Conservation (phyloP, 345 rosid genomes). For the Salix koriyanagi region DNA sequence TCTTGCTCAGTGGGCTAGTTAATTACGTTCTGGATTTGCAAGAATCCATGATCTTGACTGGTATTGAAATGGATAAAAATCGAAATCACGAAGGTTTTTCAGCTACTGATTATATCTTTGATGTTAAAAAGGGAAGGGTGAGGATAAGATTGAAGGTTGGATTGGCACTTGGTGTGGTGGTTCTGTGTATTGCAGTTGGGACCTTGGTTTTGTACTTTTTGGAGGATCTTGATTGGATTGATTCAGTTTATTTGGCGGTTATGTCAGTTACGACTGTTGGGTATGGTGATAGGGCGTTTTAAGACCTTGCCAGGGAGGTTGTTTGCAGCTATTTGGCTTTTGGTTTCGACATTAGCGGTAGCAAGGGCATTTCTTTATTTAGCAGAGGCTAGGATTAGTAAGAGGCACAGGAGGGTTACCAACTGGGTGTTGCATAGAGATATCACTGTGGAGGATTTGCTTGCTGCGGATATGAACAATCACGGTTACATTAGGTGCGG, state of each 20-base stretch:
- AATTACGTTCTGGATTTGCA: conserved; percentile 45
- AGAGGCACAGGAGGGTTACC: conserved; percentile 39
- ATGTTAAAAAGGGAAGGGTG: conserved; percentile 45
- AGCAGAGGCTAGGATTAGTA: conserved; percentile 45
- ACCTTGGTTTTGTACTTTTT: conserved; percentile 26
- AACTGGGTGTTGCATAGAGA: conserved; percentile 44
- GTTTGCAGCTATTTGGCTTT: conserved; percentile 50
- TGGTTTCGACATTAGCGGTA: conserved; percentile 45
- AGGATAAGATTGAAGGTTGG: conserved; percentile 45
- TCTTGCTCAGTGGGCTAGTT: conserved; percentile 42
- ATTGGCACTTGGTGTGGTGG: conserved; percentile 45
- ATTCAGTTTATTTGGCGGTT: conserved; percentile 51
- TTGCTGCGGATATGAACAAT: conserved; percentile 39
- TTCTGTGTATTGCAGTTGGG: conserved; percentile 38
- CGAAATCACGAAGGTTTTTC: conserved; percentile 2
- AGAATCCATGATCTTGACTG: conserved; percentile 38
- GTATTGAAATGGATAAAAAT: conserved; percentile 17
- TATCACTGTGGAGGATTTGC: conserved; percentile 39
- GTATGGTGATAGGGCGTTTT: conserved; percentile 53
- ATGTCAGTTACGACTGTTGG: conserved; percentile 64
- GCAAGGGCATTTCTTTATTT: conserved; percentile 47
- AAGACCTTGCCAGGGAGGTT: conserved; percentile 40
- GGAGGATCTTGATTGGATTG: conserved; percentile 40
- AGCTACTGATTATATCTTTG: conserved; percentile 29
- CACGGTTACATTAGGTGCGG: conserved; percentile 35